phyloP scores from a whole-genome alignment of 2,329 filamentous ascomycete genomes.

The Dryadomyces quercus-mongolicae region DNA sequence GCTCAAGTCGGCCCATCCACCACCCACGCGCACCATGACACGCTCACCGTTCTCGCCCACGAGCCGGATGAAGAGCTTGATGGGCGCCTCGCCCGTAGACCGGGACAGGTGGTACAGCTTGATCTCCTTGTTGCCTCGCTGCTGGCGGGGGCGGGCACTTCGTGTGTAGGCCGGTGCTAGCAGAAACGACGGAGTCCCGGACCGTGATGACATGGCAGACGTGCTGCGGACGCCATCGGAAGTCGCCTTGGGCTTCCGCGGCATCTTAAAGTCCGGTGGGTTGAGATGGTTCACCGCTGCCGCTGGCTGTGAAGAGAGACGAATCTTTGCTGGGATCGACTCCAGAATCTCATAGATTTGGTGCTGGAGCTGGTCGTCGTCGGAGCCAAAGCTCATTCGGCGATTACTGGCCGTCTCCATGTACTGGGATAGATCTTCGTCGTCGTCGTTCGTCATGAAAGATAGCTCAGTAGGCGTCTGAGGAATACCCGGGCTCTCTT shows the following conservation, averaged over 20 bases:
- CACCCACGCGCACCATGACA: conserved; percentile 95
- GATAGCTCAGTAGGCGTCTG: conserved; percentile 31
- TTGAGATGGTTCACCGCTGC: conserved; percentile 37
- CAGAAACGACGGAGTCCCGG: conserved; percentile 55
- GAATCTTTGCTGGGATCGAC: conserved; percentile 68
- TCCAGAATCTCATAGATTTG: conserved; percentile 71
- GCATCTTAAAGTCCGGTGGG: conserved; percentile 43
- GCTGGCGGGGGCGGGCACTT: conserved; percentile 32
- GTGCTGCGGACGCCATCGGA: conserved; percentile 24
- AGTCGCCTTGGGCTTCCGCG: conserved; percentile 21
- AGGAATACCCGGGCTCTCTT: conserved; percentile 24
- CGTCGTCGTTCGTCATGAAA: conserved; percentile 16
- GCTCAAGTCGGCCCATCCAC: conserved; percentile 93
- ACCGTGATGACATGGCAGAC: conserved; percentile 41
- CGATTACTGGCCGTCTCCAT: conserved; percentile 11
- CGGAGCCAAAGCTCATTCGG: conserved; percentile 24
- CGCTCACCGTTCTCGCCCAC: conserved; percentile 84
- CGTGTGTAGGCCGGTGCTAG: conserved; percentile 49
- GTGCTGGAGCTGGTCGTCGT: conserved; percentile 60
- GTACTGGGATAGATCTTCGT: conserved; percentile 28
- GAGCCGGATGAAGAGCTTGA: conserved; percentile 87
- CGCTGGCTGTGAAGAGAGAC: conserved; percentile 47
- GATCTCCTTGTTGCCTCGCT: conserved; percentile 56
- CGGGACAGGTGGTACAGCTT: conserved; percentile 87
- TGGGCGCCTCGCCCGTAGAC: conserved; percentile 71